A percentile compares a stretch with the other conserved stretches of the same genome.
These are phyloP conservation scores for Blakeslea trispora DNA, from an alignment of 371 early-diverging fungal genomes.

Conservation along the genomic window DNA sequence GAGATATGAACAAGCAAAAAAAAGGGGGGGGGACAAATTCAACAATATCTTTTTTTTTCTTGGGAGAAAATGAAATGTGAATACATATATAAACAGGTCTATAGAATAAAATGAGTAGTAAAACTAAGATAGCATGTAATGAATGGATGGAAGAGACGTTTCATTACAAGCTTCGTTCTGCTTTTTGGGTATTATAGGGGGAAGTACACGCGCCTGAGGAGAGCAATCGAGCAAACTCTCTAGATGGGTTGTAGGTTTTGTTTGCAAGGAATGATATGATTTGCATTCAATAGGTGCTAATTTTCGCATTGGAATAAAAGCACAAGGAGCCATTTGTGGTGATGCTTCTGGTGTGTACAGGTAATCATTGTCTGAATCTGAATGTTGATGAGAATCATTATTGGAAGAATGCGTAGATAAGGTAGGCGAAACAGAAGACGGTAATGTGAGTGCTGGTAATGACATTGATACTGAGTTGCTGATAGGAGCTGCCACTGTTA, in stretches of 20 bases:
- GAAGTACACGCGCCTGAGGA: constrained; percentile 45
- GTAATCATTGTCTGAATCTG: constrained; percentile 44
- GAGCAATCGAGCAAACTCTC: constrained; percentile 44
- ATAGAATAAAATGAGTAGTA: constrained; percentile 4
- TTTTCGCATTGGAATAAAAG: constrained; percentile 17
- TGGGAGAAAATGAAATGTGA: too few species aligned
- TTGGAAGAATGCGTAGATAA: too few species aligned
- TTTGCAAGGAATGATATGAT: constrained; percentile 5
- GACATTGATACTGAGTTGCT: too few species aligned
- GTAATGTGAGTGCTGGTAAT: too few species aligned
- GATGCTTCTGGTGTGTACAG: constrained; percentile 49
- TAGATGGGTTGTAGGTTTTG: too few species aligned
- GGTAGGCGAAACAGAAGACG: too few species aligned
- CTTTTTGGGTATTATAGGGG: constrained; percentile 33
- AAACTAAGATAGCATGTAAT: constrained; percentile 9
- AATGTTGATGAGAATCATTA: constrained; percentile 26
- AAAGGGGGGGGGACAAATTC: too few species aligned
- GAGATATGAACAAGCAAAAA: too few species aligned
- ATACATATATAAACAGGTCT: not conserved
- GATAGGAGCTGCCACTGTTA: too few species aligned
- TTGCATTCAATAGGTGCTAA: constrained; percentile 38
- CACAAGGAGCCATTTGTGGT: constrained; percentile 37
- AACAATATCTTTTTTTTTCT: too few species aligned
- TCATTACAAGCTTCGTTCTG: constrained; percentile 2
- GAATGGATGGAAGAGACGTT: constrained; percentile 5